These are phyloP conservation scores for Cocos nucifera DNA, from an alignment of 176 grass and related monocot genomes.

Conservation along the genomic window DNA sequence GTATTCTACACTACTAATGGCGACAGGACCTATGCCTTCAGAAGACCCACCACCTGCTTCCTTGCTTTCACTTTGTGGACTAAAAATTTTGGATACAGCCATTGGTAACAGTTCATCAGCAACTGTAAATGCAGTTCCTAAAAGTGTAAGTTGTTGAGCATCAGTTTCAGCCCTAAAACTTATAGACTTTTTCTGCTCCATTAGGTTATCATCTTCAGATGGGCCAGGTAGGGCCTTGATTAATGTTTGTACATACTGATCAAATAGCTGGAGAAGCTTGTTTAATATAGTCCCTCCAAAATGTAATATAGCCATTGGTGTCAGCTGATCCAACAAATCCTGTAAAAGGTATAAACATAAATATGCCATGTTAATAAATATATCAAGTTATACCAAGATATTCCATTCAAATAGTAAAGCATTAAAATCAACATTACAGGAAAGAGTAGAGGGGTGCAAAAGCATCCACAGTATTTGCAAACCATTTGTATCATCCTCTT, in stretches of 20 bases:
- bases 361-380: conserved; percentile 10
- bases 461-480: too few relatives aligned
- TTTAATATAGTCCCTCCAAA: conserved; percentile 85
- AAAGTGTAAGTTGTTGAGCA: conserved; percentile 61
- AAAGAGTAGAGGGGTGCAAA: too few relatives aligned
- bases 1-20: conserved; percentile 52
- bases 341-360: conserved; percentile 18
- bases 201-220: conserved; percentile 76
- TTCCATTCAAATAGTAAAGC: too few relatives aligned
- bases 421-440: too few relatives aligned
- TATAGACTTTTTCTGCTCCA: conserved; percentile 56
- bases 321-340: conserved; percentile 91
- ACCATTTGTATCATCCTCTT: too few relatives aligned
- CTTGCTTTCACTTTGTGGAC: conserved; percentile 56
- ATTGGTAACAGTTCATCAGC: conserved; percentile 77
- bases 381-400: conserved; percentile 9
- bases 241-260: conserved; percentile 70
- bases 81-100: conserved; percentile 65
- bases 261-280: conserved; percentile 78
- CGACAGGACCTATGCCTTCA: conserved; percentile 39
- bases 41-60: conserved; percentile 39
- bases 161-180: conserved; percentile 85
- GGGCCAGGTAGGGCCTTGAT: conserved; percentile 71
- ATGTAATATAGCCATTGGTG: conserved; percentile 67
- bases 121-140: conserved; percentile 63